Evolutionary conservation across 2,329 filamentous ascomycete species (phyloP).

Genomic region (Hypoxylon sp.): DNA sequence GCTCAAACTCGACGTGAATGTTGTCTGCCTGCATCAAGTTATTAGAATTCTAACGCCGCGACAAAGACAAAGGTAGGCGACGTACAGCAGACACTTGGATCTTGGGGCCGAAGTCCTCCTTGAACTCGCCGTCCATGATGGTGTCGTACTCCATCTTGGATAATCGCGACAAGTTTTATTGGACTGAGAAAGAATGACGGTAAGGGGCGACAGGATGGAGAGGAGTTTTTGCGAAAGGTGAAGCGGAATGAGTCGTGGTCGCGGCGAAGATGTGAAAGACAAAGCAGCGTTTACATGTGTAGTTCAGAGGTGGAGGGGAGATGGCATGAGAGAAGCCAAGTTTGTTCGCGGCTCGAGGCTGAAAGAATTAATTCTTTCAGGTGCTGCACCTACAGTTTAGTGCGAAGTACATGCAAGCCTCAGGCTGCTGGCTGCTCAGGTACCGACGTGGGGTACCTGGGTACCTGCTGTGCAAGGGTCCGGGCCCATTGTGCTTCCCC

Average conservation of each 20-base stretch:
- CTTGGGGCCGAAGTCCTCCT: conserved; percentile 58
- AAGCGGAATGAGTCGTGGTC: too few species aligned
- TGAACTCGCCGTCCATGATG: conserved; percentile 65
- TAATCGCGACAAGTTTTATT: background rate
- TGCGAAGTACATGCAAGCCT: background rate
- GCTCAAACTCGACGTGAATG: conserved; percentile 87
- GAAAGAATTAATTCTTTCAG: conserved; percentile 18
- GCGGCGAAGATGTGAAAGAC: too few species aligned
- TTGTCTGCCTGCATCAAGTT: conserved; percentile 69
- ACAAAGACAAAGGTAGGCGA: conserved; percentile 17
- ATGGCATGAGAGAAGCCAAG: conserved; percentile 13
- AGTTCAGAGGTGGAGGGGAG: too few species aligned
- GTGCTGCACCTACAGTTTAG: too few species aligned
- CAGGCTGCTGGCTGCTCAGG: background rate
- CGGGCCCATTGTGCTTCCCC: background rate
- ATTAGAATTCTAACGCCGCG: conserved; percentile 34
- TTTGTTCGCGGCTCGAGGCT: conserved; percentile 15
- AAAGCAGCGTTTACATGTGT: too few species aligned
- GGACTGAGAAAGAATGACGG: background rate
- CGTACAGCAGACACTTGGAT: conserved; percentile 67
- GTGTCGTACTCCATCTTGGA: conserved; percentile 65
- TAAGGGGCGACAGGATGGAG: background rate
- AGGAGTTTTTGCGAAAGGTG: background rate
- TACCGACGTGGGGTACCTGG: too few species aligned
- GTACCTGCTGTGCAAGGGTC: too few species aligned